Percentiles rank a stretch among this genome's conserved stretches.
phyloP scores from a whole-genome alignment of 116 monocot genomes.

The Phalaenopsis hybrid region DNA sequence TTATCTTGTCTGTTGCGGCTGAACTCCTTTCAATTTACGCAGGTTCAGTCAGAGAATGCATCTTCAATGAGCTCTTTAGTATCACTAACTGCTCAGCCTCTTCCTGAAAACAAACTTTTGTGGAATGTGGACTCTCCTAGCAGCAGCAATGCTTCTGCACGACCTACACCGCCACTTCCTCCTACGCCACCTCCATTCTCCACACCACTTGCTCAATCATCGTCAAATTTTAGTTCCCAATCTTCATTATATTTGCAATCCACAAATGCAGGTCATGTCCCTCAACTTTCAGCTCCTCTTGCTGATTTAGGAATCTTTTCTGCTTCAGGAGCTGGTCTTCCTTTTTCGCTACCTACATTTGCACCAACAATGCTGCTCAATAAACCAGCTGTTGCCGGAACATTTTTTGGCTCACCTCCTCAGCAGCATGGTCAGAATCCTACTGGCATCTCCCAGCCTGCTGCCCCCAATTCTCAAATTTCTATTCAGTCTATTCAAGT shows the following conservation, averaged over 20 bases:
- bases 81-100: constrained; percentile 26
- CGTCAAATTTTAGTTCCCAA: constrained; percentile 40
- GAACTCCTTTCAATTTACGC: constrained; percentile 16
- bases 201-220: constrained; percentile 34
- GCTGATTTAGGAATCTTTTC: constrained; percentile 42
- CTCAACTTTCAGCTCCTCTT: constrained; percentile 26
- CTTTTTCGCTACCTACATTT: constrained; percentile 47
- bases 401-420: constrained; percentile 30
- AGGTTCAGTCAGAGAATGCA: constrained; percentile 54
- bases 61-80: constrained; percentile 24
- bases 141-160: constrained; percentile 26
- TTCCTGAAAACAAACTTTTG: constrained; percentile 38
- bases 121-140: constrained; percentile 41
- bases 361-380: constrained; percentile 29
- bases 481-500: constrained; percentile 34
- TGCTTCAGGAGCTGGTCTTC: constrained; percentile 28
- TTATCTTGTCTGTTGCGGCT: neutral
- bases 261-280: constrained; percentile 19
- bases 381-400: constrained; percentile 35
- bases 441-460: constrained; percentile 20
- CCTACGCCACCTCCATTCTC: constrained; percentile 67
- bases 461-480: constrained; percentile 19
- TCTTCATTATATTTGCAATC: constrained; percentile 28
- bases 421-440: constrained; percentile 33
- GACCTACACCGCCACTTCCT: constrained; percentile 67